Evolutionary conservation across 768 basidiomycete genomes (phyloP).

Genomic region (Punctularia strigosozonata): DNA sequence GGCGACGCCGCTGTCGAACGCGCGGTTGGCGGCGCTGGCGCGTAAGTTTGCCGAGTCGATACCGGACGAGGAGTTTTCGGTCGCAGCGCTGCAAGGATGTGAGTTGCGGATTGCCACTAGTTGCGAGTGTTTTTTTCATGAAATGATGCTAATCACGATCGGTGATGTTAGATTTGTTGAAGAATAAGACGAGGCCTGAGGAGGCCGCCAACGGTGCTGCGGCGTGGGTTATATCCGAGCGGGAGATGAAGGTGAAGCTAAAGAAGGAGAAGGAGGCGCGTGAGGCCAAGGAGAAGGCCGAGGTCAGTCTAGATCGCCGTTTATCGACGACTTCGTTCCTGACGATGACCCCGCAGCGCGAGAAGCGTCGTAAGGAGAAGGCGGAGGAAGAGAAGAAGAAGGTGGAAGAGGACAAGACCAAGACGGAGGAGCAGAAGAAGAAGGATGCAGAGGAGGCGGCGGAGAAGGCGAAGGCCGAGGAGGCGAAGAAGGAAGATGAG

Average conservation of each 20-base stretch:
- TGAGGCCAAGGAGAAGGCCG: slow-evolving; percentile 53
- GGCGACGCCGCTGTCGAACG: slow-evolving; percentile 52
- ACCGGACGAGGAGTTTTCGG: slow-evolving; percentile 79
- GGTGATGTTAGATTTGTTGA: slow-evolving; percentile 68
- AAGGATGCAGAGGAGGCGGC: slow-evolving; percentile 10
- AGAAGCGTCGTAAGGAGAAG: slow-evolving; percentile 38
- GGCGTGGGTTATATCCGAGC: slow-evolving; percentile 66
- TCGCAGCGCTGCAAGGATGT: slow-evolving; percentile 88
- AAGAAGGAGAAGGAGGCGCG: slow-evolving; percentile 63
- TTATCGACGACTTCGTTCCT: slow-evolving; percentile 4
- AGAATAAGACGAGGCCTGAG: slow-evolving; percentile 77
- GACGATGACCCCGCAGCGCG: slow-evolving; percentile 19
- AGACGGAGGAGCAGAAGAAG: slow-evolving; percentile 25
- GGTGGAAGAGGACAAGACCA: slow-evolving; percentile 50
- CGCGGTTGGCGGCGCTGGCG: slow-evolving; percentile 55
- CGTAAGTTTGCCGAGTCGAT: slow-evolving; percentile 72
- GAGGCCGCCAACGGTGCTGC: slow-evolving; percentile 54
- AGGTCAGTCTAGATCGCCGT: slow-evolving; percentile 32
- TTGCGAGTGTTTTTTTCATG: slow-evolving; percentile 6
- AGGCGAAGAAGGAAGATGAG: too few relatives aligned
- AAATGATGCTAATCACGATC: too few relatives aligned
- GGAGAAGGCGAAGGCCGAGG: slow-evolving; percentile 21
- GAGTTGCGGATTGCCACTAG: slow-evolving; percentile 26
- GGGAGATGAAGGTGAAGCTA: slow-evolving; percentile 63
- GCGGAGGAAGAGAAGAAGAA: slow-evolving; percentile 54